Evolutionary conservation across 2,329 filamentous ascomycete genomes (phyloP).

Genomic region (Trichoderma sp.): DNA sequence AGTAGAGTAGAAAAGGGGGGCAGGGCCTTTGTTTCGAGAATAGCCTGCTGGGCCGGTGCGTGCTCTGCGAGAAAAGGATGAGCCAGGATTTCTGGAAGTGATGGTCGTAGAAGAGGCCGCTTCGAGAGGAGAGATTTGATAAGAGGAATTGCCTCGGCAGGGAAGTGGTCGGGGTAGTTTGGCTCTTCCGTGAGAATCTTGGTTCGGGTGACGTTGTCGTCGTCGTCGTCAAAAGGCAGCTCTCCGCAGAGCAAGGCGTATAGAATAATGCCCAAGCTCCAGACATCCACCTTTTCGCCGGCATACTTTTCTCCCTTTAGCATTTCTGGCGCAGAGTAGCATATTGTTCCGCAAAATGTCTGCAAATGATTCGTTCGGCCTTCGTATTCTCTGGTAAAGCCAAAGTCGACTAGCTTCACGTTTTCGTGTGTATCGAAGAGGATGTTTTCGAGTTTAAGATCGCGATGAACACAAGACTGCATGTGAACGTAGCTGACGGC

Average conservation of each 20-base stretch:
- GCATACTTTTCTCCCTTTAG: constrained; percentile 97
- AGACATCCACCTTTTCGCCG: constrained; percentile 96
- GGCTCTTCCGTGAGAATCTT: constrained; percentile 85
- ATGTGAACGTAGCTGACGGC: constrained; percentile 93
- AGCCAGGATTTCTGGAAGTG: constrained; percentile 77
- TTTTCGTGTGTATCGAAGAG: constrained; percentile 94
- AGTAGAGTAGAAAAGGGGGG: constrained; percentile 79
- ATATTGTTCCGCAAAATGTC: constrained; percentile 96
- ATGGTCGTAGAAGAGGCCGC: constrained; percentile 77
- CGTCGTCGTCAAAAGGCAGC: constrained; percentile 93
- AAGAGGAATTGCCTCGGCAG: constrained; percentile 72
- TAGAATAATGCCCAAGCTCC: constrained; percentile 82
- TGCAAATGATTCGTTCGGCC: constrained; percentile 91
- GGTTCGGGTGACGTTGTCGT: constrained; percentile 80
- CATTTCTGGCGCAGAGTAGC: constrained; percentile 98
- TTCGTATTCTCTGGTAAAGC: constrained; percentile 96
- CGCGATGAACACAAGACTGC: constrained; percentile 92
- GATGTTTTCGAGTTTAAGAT: constrained; percentile 88
- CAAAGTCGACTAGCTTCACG: constrained; percentile 96
- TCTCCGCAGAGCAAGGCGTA: constrained; percentile 81
- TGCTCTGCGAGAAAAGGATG: constrained; percentile 86
- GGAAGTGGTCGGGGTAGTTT: constrained; percentile 75
- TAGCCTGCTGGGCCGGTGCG: constrained; percentile 83
- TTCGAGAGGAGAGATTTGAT: constrained; percentile 84
- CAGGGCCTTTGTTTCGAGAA: constrained; percentile 76